Evolutionary conservation across 495 filamentous ascomycete species (phyloP).

Genomic region (Pyronema omphalodes): DNA sequence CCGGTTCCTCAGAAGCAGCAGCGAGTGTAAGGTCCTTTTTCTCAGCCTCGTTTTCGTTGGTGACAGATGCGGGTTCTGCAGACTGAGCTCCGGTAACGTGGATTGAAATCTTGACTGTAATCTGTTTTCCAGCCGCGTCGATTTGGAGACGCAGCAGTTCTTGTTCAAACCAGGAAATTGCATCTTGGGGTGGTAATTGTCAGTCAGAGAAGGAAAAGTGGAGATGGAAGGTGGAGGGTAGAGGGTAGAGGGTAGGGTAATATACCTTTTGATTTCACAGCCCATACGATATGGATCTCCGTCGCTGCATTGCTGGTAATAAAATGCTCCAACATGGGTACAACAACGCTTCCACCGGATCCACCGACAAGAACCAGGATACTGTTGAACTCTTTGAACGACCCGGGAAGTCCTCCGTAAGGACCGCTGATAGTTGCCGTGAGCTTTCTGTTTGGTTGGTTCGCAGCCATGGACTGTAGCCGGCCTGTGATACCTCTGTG

Average conservation of each 20-base stretch:
- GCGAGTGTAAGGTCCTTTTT: too few species aligned
- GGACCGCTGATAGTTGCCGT: conserved; percentile 33
- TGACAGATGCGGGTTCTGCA: too few species aligned
- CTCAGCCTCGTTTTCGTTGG: too few species aligned
- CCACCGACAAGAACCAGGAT: conserved; percentile 33
- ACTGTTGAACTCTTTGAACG: conserved; percentile 22
- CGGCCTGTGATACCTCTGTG: conserved; percentile 29
- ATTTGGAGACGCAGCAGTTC: background rate
- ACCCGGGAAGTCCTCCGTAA: conserved; percentile 30
- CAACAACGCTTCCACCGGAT: conserved; percentile 32
- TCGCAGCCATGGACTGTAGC: conserved; percentile 24
- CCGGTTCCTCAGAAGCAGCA: too few species aligned
- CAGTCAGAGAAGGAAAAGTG: background rate
- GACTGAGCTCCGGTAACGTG: background rate
- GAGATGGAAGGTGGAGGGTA: too few species aligned
- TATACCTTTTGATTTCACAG: conserved; percentile 3
- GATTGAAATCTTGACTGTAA: background rate
- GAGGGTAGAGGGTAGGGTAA: too few species aligned
- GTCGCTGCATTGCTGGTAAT: conserved; percentile 5
- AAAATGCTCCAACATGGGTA: conserved; percentile 28
- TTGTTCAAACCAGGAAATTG: background rate
- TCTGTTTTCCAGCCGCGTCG: background rate
- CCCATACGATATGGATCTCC: conserved; percentile 10
- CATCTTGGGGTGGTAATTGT: too few species aligned
- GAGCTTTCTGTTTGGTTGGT: conserved; percentile 20